phyloP scores from a whole-genome alignment of 768 basidiomycete genomes.

The Rhodotorula toruloides region DNA sequence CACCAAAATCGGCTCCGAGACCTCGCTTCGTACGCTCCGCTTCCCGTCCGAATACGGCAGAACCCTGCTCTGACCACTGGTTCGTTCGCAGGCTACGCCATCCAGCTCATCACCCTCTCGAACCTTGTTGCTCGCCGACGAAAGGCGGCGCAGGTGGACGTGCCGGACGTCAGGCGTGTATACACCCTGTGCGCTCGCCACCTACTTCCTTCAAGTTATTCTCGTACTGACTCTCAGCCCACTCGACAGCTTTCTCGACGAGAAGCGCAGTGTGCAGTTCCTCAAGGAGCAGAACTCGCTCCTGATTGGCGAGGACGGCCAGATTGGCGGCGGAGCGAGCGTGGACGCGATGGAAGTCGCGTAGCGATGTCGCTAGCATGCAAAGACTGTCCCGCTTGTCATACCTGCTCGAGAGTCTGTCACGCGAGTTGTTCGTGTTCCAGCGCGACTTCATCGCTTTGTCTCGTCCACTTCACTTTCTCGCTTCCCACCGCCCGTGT shows the following conservation, averaged over 20 bases:
- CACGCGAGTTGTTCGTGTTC: too few relatives aligned
- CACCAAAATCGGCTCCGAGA: constrained; percentile 78
- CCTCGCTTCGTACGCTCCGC: constrained; percentile 59
- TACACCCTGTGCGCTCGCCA: constrained; percentile 52
- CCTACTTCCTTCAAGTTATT: not conserved
- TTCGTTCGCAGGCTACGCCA: constrained; percentile 59
- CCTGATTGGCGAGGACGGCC: constrained; percentile 36
- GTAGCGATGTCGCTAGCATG: not conserved
- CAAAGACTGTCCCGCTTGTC: not conserved
- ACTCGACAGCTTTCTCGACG: constrained; percentile 72
- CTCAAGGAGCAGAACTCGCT: constrained; percentile 58
- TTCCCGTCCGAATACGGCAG: rapidly evolving
- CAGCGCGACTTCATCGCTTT: too few relatives aligned
- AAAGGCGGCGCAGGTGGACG: constrained; percentile 71
- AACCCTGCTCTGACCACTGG: not conserved
- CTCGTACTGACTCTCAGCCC: not conserved
- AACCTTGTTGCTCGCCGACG: constrained; percentile 78
- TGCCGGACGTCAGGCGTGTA: constrained; percentile 73
- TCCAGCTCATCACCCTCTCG: constrained; percentile 90
- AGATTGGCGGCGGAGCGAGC: constrained; percentile 8
- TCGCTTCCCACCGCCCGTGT: too few relatives aligned
- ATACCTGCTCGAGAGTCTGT: not conserved
- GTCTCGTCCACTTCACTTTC: too few relatives aligned
- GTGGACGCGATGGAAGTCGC: constrained; percentile 18
- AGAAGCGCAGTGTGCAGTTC: constrained; percentile 87